These are phyloP conservation scores for Daedalea quercina DNA, from an alignment of 768 basidiomycete genomes.

Conservation along the genomic window DNA sequence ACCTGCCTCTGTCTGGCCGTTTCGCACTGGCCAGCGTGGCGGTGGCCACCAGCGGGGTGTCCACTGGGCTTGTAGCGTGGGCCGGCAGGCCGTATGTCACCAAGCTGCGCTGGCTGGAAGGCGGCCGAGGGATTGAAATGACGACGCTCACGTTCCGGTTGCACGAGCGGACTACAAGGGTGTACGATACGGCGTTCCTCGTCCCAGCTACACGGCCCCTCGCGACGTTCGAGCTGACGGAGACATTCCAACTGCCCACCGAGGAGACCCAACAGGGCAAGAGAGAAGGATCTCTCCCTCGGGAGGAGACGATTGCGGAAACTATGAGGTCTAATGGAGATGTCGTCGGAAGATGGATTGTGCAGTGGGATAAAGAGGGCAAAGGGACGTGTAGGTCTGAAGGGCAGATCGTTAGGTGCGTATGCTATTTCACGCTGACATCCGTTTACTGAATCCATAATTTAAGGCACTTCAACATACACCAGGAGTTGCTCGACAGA, in stretches of 20 bases:
- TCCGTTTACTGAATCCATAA: neutral
- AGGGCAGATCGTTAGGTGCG: conserved; percentile 66
- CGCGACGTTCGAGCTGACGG: conserved; percentile 76
- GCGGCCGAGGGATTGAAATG: conserved; percentile 46
- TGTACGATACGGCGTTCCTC: conserved; percentile 70
- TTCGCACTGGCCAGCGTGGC: conserved; percentile 63
- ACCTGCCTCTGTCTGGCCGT: conserved; percentile 64
- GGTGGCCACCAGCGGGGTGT: conserved; percentile 63
- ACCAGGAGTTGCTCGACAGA: conserved; percentile 34
- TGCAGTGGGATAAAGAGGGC: conserved; percentile 64
- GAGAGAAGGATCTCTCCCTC: conserved; percentile 30
- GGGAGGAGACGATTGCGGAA: conserved; percentile 78
- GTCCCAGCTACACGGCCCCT: conserved; percentile 61
- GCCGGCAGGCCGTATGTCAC: conserved; percentile 73
- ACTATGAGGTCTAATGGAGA: conserved; percentile 52
- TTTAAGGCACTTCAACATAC: no score
- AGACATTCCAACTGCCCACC: conserved; percentile 37
- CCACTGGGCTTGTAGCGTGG: conserved; percentile 69
- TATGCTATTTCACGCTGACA: neutral
- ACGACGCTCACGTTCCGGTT: conserved; percentile 60
- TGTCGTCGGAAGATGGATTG: conserved; percentile 71
- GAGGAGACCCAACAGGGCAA: conserved; percentile 29
- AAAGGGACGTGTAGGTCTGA: conserved; percentile 53
- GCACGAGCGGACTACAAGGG: conserved; percentile 55
- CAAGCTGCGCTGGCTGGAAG: conserved; percentile 43